phyloP scores from a whole-genome alignment of 2,329 filamentous ascomycete genomes.

The Dothideomycetes sp. region DNA sequence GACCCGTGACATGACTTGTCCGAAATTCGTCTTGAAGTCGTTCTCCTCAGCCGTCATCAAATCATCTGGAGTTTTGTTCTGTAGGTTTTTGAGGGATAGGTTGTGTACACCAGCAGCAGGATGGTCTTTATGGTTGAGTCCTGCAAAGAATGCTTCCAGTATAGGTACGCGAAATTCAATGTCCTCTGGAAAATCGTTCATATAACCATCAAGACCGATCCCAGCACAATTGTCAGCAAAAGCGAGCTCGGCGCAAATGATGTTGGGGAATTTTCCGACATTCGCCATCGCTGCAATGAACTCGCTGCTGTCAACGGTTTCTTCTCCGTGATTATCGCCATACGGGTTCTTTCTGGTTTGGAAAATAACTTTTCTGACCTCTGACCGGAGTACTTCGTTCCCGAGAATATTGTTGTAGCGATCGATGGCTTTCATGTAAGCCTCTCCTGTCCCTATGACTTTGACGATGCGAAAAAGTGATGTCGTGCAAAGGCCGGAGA shows the following conservation, averaged over 20 bases:
- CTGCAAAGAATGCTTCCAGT: neutral
- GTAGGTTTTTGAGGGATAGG: constrained; percentile 20
- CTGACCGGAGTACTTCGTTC: too few species aligned
- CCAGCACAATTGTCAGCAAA: neutral
- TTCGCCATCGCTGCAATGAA: neutral
- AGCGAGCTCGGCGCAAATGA: neutral
- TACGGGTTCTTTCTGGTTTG: too few species aligned
- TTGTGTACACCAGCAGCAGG: constrained; percentile 11
- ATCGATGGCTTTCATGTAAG: too few species aligned
- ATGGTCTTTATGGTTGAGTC: neutral
- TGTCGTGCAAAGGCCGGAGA: too few species aligned
- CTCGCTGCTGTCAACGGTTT: too few species aligned
- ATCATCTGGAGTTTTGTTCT: constrained; percentile 14
- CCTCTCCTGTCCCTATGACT: too few species aligned
- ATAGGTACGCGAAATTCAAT: neutral
- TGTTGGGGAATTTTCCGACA: neutral
- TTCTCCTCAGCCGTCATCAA: constrained; percentile 9
- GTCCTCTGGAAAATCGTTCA: too few species aligned
- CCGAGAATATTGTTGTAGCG: too few species aligned
- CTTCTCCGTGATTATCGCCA: too few species aligned
- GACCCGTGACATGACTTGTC: constrained; percentile 15
- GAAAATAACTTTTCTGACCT: too few species aligned
- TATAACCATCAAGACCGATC: too few species aligned
- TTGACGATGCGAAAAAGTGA: too few species aligned
- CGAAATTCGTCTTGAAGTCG: constrained; percentile 14